Percentiles rank a stretch among this genome's conserved stretches.
Conservation (phyloP, 202 grass and related monocot genomes). For the Alloteropsis angusta region DNA sequence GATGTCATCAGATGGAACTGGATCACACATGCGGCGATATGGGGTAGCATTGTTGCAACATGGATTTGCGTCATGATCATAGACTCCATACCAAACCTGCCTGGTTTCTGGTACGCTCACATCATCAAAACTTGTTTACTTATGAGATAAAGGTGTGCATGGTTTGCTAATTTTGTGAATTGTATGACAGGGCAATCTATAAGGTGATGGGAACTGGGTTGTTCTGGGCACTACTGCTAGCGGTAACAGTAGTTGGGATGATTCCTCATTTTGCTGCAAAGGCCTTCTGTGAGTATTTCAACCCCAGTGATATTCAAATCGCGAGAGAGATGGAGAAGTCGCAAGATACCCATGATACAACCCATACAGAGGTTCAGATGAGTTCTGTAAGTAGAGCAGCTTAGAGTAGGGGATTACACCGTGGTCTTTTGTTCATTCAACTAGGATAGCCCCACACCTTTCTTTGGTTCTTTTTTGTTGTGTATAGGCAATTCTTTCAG, state of each 20-base stretch:
- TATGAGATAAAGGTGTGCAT: not conserved
- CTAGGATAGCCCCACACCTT: constrained; percentile 35
- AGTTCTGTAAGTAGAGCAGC: constrained; percentile 34
- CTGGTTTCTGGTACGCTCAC: constrained; percentile 73
- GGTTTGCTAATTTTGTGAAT: constrained; percentile 19
- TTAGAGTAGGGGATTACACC: constrained; percentile 35
- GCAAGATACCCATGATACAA: constrained; percentile 22
- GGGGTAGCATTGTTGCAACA: constrained; percentile 86
- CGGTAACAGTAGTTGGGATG: constrained; percentile 56
- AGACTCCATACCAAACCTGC: constrained; percentile 60
- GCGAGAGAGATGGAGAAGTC: constrained; percentile 83
- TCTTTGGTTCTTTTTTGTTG: constrained; percentile 50
- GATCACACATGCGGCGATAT: constrained; percentile 71
- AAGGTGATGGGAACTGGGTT: constrained; percentile 57
- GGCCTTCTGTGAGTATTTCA: constrained; percentile 57
- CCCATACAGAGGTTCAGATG: constrained; percentile 65
- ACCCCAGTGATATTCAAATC: constrained; percentile 77
- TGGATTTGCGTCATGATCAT: constrained; percentile 81
- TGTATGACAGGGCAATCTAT: constrained; percentile 80
- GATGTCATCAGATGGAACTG: constrained; percentile 93
- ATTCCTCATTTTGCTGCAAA: constrained; percentile 72
- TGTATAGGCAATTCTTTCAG: constrained; percentile 81
- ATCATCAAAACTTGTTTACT: not conserved
- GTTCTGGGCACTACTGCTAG: constrained; percentile 79
- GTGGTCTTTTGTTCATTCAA: constrained; percentile 37